phyloP scores from a whole-genome alignment of 202 grass and related monocot species.

The Thinopyrum obtusiflorum region DNA sequence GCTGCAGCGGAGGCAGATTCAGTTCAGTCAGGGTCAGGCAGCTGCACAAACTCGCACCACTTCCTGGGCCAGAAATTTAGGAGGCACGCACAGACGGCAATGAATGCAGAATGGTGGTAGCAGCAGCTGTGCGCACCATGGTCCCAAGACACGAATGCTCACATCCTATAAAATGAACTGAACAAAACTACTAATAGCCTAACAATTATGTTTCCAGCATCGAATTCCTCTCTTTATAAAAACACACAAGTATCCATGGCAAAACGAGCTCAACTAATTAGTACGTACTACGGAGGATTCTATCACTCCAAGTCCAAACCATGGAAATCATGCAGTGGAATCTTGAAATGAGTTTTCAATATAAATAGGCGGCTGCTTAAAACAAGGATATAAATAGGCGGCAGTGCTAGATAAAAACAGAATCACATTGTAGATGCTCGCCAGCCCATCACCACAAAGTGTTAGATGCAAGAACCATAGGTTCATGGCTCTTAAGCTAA shows the following conservation, averaged over 20 bases:
- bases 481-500: slow-evolving; percentile 14
- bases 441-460: not conserved
- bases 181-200: no score
- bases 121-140: slow-evolving; percentile 4
- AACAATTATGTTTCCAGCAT: not conserved
- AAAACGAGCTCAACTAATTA: not conserved
- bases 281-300: not conserved
- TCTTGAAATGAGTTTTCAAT: not conserved
- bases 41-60: slow-evolving; percentile 8
- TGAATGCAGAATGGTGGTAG: not conserved
- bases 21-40: not conserved
- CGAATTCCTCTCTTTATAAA: not conserved
- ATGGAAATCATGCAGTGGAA: not conserved
- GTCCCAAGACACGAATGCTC: slow-evolving; percentile 4
- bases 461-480: not conserved
- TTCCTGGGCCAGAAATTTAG: slow-evolving; percentile 21
- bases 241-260: not conserved
- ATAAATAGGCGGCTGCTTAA: not conserved
- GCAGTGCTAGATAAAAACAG: not conserved
- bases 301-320: not conserved
- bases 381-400: not conserved
- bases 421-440: not conserved
- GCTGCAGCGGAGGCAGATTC: not conserved
- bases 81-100: not conserved
- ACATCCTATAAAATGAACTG: not conserved